These are phyloP conservation scores for Hypoxylon sp. DNA, from an alignment of 2,329 filamentous ascomycete species.

Conservation along the genomic window DNA sequence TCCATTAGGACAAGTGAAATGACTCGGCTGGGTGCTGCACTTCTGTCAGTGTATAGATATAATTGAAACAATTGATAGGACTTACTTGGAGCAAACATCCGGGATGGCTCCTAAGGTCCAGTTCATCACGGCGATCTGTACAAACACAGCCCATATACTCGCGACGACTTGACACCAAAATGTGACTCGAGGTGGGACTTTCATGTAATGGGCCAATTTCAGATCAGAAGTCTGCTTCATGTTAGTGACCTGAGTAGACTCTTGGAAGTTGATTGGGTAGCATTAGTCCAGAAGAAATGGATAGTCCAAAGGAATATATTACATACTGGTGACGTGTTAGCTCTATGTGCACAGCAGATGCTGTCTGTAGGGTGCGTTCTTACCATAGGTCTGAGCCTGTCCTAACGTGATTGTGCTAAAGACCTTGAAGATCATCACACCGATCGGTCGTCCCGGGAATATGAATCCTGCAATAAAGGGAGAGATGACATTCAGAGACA, in stretches of 20 bases:
- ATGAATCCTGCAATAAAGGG: slow-evolving; percentile 72
- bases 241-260: slow-evolving; percentile 14
- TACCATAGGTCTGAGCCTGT: slow-evolving; percentile 55
- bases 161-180: slow-evolving; percentile 67
- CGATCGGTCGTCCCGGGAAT: slow-evolving; percentile 69
- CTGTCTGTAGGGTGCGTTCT: neutral
- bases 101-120: slow-evolving; percentile 64
- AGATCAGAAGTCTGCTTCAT: slow-evolving; percentile 50
- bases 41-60: slow-evolving; percentile 54
- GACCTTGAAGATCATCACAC: slow-evolving; percentile 71
- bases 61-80: slow-evolving; percentile 52
- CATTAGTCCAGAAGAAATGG: neutral
- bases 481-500: slow-evolving; percentile 68
- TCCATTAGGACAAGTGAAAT: slow-evolving; percentile 62
- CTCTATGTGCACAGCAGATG: neutral
- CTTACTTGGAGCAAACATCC: slow-evolving; percentile 58
- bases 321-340: slow-evolving; percentile 33
- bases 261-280: neutral
- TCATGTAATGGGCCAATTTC: slow-evolving; percentile 59
- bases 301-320: neutral
- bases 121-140: slow-evolving; percentile 65
- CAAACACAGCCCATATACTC: slow-evolving; percentile 63
- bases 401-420: slow-evolving; percentile 59
- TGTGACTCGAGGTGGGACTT: slow-evolving; percentile 62
- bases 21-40: slow-evolving; percentile 59